Percentiles rank a stretch among this genome's conserved stretches.
Conservation (phyloP, 495 filamentous ascomycete species). For the Neurospora sp. region DNA sequence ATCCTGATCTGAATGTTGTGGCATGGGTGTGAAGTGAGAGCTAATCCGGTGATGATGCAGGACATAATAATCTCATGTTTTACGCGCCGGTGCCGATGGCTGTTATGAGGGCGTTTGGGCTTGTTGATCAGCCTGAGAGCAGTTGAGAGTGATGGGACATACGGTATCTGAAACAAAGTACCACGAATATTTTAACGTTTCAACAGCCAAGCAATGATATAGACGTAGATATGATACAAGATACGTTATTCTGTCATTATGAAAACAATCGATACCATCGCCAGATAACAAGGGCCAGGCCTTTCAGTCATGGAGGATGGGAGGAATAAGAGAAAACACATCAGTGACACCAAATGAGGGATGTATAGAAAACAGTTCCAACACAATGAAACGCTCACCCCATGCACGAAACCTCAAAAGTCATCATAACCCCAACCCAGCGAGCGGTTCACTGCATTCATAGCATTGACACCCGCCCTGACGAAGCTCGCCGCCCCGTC, state of each 20-base stretch:
- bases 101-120: conserved; percentile 52
- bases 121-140: background rate
- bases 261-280: background rate
- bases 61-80: conserved; percentile 48
- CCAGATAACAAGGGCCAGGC: background rate
- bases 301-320: background rate
- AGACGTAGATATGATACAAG: background rate
- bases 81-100: conserved; percentile 48
- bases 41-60: conserved; percentile 21
- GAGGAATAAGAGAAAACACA: background rate
- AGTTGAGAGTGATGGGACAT: no score
- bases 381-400: background rate
- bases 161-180: background rate
- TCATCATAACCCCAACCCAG: conserved; percentile 32
- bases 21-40: background rate
- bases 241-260: background rate
- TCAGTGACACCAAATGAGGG: background rate
- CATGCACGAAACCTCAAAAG: background rate
- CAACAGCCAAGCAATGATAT: background rate
- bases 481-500: conserved; percentile 24
- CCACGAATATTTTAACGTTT: background rate
- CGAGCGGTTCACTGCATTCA: conserved; percentile 36
- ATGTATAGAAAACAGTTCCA: background rate
- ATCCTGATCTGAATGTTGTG: background rate
- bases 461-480: conserved; percentile 28